Evolutionary conservation across 345 rosid genomes (phyloP), one percentile per base, ranked within the genome.

Genomic region (Schrenkiella parvula): DNA sequence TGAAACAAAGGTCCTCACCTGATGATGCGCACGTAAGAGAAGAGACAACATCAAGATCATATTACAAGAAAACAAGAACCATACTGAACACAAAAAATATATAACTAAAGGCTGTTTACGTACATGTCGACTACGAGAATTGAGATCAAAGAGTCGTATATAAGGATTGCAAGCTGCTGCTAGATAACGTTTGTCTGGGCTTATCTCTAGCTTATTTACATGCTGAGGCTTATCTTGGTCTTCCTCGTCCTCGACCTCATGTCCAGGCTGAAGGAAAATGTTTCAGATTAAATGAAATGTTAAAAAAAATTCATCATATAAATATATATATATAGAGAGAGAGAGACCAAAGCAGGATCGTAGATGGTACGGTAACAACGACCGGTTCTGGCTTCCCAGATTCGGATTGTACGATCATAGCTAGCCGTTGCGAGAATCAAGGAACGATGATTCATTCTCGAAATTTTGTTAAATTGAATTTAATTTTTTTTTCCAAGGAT

Each of bases 161-260:
- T 86, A 91, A 63, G 98, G 99, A 81, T 91, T 91, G 15, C 96
- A 97, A 17, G 97, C 98, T 15, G 95, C 96, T 62, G 99, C 98
- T 60, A 91, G 76, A 77, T 62, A 77, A 32, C 80, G 80, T 71
- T 89, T 89, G 79, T 95, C 88, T 43, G 96, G 96, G 50, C 91
- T 95, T 77, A 95, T 95, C 84, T 89, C 97, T 18, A 95, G 85
- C 73, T 88, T 84, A 77, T 95, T 95, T 76, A 91, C 91, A 79
- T 89, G 93, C 96, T 91, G 85, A 54, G 60, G 39, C 22, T 10
- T 53, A 3, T 4, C 1, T 23, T 2, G 58, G 58, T 15, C 18
- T 53, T n/a, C 10, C 19, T 5, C 19, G 4, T 2, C 93, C 82
- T 89, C 89, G 8, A 95, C 84, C 73, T 54, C 95, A 81, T 89